Base-by-base conservation (phyloP, 1,139 yeast species). In the Suhomyces bribrorum region DNA sequence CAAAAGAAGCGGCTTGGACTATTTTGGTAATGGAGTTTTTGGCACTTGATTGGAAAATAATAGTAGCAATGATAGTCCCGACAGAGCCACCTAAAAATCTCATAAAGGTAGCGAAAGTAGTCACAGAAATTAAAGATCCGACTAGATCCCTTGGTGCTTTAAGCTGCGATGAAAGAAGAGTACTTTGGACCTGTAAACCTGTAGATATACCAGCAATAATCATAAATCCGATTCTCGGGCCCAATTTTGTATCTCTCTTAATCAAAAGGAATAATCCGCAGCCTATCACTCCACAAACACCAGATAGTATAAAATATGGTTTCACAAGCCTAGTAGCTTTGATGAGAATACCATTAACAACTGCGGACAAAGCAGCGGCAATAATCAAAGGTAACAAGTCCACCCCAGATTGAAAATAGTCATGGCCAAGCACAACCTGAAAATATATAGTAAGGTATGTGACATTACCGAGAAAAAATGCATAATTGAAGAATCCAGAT, bases 381-480 rank as follows among this genome's bases (percentile, higher is more conserved):
- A 54, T 30, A 22, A 56, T 47, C 15, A 57, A 31, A 1, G 62
- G 61, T 4, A 57, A 31, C 35, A 56, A 40, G 28, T 54, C 53
- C 15, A 56, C 36, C 5, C 61, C 60, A 3, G 59, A 52, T 31
- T 48, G 41, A 40, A 50, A 56, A 2, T 59, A 48, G 1, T 48
- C 33, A 12, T 48, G 53, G 18, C 43, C 32, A 36, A 42, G 47
- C 5, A 57, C 48, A 17, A 56, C 54, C 38, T 57, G 61, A 32
- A 53, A 56, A 40, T 54, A 57, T 11, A 54, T 49, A n/a, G 60
- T 49, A 7, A 57, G 36, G 38, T 53, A 56, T 12, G 50, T 54
- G 26, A 48, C 38, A 29, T 45, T 26, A 9, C 48, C 48, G 37
- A 54, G 32, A 42, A 56, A 56, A 31, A 47, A 49, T 9, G 47